A percentile compares a stretch with the other conserved stretches of the same genome.
phyloP scores from a whole-genome alignment of 140 eudicot species.

The Erigeron philadelphicus region DNA sequence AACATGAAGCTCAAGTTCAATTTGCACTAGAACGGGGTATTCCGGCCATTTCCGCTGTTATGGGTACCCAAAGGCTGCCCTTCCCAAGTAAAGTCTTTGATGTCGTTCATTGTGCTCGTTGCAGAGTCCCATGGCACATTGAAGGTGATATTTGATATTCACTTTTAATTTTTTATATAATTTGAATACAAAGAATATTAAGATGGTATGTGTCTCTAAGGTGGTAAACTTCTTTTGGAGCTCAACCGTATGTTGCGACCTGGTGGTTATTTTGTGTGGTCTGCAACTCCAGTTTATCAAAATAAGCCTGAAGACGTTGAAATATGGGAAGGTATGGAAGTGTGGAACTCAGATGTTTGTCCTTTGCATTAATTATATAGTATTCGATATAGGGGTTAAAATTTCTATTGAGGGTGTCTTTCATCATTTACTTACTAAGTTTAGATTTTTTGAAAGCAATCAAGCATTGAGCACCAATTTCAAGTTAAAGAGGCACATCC shows the following conservation, averaged over 20 bases:
- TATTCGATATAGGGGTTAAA: neutral
- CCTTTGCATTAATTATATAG: too few species aligned
- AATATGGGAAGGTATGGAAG: conserved; percentile 51
- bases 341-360: neutral
- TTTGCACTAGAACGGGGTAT: conserved; percentile 76
- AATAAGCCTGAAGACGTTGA: conserved; percentile 50
- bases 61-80: conserved; percentile 69
- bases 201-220: conserved; percentile 25
- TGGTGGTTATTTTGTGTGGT: conserved; percentile 71
- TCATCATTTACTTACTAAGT: too few species aligned
- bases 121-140: conserved; percentile 76
- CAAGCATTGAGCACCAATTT: too few species aligned
- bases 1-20: conserved; percentile 74
- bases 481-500: too few species aligned
- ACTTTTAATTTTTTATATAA: neutral
- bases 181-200: neutral
- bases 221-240: conserved; percentile 66
- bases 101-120: conserved; percentile 68
- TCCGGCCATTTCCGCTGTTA: conserved; percentile 75
- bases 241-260: conserved; percentile 61
- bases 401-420: neutral
- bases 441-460: too few species aligned
- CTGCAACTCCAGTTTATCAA: conserved; percentile 70
- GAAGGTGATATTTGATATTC: conserved; percentile 42
- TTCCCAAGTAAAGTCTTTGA: conserved; percentile 65